Evolutionary conservation across 257 asterid genomes (phyloP), one percentile per base, ranked within the genome.

Genomic region (Scutellaria galericulata): DNA sequence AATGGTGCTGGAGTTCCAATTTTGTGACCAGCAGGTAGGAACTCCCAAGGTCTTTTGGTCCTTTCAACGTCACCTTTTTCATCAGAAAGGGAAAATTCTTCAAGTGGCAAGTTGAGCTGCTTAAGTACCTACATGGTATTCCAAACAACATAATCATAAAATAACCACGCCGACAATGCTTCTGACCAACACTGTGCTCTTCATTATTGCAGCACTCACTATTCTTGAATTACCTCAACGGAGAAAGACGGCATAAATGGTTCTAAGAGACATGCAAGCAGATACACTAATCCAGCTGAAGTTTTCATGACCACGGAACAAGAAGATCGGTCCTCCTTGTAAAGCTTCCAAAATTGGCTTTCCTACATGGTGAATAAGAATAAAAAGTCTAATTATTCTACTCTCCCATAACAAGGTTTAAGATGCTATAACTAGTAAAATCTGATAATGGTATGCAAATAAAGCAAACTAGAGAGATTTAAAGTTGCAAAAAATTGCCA

Each of bases 181-280:
- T n/a, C 58, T 12, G 50, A 54, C 59, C 46, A 56, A 64, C 53
- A 63, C 24, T 54, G 65, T 40, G 54, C 14, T 61, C 39, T 56
- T 67, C 9, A 40, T 14, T 12, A 60, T 66, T 58, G 63, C 18
- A 9, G 45, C 54, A 65, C 24, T 47, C 13, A 15, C 6, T 58
- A 52, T 13, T 66, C 46, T 42, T 75, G 27, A 54, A 62, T 84
- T 81, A 91, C 98, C 97, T 89, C 96, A n/a, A 70, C 64, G 37
- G 98, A 80, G 77, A 94, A 88, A 9, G 99, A 91, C 8, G 99
- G 99, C 89, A 94, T 94, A 83, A 85, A 94, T 62, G 99, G 99
- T 75, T 91, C 97, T 72, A 94, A 79, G 75, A 94, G 91, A 73
- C 93, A 87, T 55, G 97, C 97, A 58, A 94, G 95, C 72, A 94